Conservation (phyloP, 495 filamentous ascomycete genomes). For the Viridothelium virens region DNA sequence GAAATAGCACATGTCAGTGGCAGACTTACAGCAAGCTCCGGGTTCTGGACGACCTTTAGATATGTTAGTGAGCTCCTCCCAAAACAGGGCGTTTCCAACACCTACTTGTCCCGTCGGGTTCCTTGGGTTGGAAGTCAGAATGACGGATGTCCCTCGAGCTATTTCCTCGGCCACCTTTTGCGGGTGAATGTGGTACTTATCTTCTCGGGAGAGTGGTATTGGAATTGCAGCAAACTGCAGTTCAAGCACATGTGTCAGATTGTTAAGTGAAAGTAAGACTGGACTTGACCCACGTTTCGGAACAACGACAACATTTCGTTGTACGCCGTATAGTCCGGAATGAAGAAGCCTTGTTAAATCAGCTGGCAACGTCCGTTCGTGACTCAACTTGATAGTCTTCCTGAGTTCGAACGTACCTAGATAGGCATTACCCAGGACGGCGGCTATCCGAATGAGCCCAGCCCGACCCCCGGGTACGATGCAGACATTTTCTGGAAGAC, state of each 20-base stretch:
- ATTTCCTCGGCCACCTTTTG: conserved; percentile 59
- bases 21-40: conserved; percentile 67
- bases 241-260: background rate
- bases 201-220: conserved; percentile 70
- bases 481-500: conserved; percentile 74
- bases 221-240: conserved; percentile 78
- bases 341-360: conserved; percentile 53
- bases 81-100: background rate
- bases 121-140: conserved; percentile 91
- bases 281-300: conserved; percentile 55
- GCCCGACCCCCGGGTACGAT: conserved; percentile 92
- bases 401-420: conserved; percentile 45
- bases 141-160: conserved; percentile 47
- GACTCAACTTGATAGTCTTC: background rate
- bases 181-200: conserved; percentile 84
- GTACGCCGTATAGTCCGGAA: conserved; percentile 66
- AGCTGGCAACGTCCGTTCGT: background rate
- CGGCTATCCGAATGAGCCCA: conserved; percentile 87
- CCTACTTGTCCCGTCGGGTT: conserved; percentile 69
- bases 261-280: background rate
- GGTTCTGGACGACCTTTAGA: conserved; percentile 61
- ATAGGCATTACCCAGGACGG: conserved; percentile 86
- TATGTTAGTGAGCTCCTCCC: background rate
- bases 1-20: background rate
- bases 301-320: conserved; percentile 94